Evolutionary conservation across 1,139 yeast species (phyloP).

Genomic region (Candida anutae): DNA sequence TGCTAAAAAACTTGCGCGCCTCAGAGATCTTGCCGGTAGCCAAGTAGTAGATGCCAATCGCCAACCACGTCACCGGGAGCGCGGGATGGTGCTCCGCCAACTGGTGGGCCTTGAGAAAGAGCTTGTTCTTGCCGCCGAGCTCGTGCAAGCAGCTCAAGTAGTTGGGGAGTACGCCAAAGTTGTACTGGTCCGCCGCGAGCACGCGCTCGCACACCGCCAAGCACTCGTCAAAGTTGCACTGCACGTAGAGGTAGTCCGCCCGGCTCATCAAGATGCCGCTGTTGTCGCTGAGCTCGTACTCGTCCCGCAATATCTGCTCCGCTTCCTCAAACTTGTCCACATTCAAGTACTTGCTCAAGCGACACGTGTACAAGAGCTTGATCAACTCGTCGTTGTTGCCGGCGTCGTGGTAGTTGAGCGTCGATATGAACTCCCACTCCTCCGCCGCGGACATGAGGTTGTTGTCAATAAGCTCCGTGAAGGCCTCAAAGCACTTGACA

Average conservation of each 20-base stretch:
- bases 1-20: conserved; percentile 81
- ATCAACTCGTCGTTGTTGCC: conserved; percentile 80
- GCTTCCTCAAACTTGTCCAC: conserved; percentile 57
- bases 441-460: conserved; percentile 77
- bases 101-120: conserved; percentile 77
- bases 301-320: conserved; percentile 57
- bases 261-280: conserved; percentile 61
- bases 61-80: conserved; percentile 82
- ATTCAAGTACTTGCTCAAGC: conserved; percentile 68
- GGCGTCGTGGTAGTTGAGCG: conserved; percentile 63
- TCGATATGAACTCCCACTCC: conserved; percentile 72
- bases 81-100: conserved; percentile 82
- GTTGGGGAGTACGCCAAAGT: conserved; percentile 67
- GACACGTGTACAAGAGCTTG: conserved; percentile 64
- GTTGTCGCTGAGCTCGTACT: conserved; percentile 62
- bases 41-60: conserved; percentile 86
- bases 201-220: conserved; percentile 63
- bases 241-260: conserved; percentile 68
- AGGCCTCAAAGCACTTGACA: conserved; percentile 90
- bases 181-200: conserved; percentile 57
- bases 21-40: conserved; percentile 68
- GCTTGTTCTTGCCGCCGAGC: conserved; percentile 71
- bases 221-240: conserved; percentile 77
- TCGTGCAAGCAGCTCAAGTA: conserved; percentile 85
- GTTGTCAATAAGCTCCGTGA: conserved; percentile 67